A percentile compares a stretch with the other conserved stretches of the same genome.
These are phyloP conservation scores for Hamamelis virginiana DNA, from an alignment of 164 flowering plant species.

Conservation along the genomic window DNA sequence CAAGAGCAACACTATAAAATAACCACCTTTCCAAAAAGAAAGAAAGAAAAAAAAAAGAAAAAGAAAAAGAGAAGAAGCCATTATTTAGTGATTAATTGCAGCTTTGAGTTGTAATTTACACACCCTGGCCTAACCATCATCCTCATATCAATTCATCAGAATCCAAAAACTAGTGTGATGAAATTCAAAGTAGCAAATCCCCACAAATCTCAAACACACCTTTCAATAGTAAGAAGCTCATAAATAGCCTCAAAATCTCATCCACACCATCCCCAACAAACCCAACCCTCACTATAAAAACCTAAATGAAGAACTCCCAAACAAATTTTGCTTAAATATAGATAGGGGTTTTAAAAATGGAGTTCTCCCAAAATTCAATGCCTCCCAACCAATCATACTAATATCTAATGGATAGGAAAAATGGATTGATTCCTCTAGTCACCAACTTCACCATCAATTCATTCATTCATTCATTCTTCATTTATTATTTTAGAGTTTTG, in stretches of 20 bases:
- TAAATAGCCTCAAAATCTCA: conserved; percentile 21
- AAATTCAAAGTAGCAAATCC: conserved; percentile 14
- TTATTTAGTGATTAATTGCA: too few species aligned
- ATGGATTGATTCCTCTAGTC: neutral
- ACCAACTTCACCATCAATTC: too few species aligned
- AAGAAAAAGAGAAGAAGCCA: too few species aligned
- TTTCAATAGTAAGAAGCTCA: conserved; percentile 1
- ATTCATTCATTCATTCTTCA: neutral
- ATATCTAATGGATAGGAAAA: neutral
- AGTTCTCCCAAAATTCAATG: conserved; percentile 5
- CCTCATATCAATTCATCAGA: neutral
- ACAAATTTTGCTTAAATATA: neutral
- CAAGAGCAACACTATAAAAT: too few species aligned
- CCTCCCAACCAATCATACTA: conserved; percentile 4
- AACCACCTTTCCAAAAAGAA: too few species aligned
- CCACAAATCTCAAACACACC: conserved; percentile 25
- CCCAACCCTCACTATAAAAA: neutral
- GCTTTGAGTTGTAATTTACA: neutral
- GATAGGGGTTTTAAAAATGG: neutral
- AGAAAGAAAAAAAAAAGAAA: too few species aligned
- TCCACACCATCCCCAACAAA: conserved; percentile 19
- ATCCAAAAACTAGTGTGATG: neutral
- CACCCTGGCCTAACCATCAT: neutral
- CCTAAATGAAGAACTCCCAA: conserved; percentile 3
- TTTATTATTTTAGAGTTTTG: neutral